Evolutionary conservation across 2,329 filamentous ascomycete genomes (phyloP), one percentile per base, ranked within the genome.

Genomic region (Thermothelomyces thermophilus): DNA sequence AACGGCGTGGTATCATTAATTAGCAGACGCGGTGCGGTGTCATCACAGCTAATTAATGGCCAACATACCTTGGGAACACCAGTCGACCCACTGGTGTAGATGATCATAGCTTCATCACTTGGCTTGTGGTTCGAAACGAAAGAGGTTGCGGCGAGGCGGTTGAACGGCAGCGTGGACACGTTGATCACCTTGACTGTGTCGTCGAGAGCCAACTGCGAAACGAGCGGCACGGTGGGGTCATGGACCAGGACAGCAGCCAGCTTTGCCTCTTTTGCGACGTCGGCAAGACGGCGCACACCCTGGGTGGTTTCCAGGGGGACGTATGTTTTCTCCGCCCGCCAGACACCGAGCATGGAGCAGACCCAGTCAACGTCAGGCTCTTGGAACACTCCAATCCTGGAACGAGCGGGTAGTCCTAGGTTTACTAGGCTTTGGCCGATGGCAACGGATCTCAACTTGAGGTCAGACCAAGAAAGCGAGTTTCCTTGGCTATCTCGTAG

Each of bases 261-360:
- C 11, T 24, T 16, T 19, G 20, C 11, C 6, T 11, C 37, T 16
- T 40, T 11, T 13, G 16, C 10, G 11, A 40, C 16, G 20, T 19
- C 37, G 2, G 16, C 20, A 3, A 40, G 19, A 5, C 37, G 37
- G 2, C 19, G 37, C 6, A 40, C 20, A 8, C 19, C 19, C 8
- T 40, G 24, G 10, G 14, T 19, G 20, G 24, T 19, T 46, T 77
- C 75, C 0, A 77, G 59, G 2, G 70, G 70, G 4, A 73, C 60
- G 31, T 70, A 70, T 1, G 65, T 57, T 7, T 60, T 64, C 1
- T 71, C 72, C 11, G 69, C 44, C 0, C 63, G 59, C 46, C 66
- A 53, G 34, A 74, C 69, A 7, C 68, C 73, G 3, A 75, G 62
- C 37, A 75, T 52, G 0, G 66, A 68, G 34, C 49, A 60, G 5